Conservation (phyloP, 345 rosid genomes). For the Ceriops decandra region DNA sequence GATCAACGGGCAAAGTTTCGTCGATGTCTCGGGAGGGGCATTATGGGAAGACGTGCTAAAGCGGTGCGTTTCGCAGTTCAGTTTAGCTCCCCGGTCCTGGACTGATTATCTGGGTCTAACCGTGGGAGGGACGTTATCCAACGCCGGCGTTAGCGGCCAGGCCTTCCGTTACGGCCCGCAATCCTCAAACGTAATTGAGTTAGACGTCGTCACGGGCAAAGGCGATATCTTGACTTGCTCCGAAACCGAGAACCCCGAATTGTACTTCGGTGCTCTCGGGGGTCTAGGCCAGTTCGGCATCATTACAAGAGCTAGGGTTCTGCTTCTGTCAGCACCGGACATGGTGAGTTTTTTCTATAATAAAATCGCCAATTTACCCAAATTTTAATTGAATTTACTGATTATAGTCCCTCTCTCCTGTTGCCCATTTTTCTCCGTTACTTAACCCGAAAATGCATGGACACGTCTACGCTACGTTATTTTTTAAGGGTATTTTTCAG, state of each 20-base stretch:
- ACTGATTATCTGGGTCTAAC: slow-evolving; percentile 83
- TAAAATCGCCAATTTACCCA: no score
- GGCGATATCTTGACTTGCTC: slow-evolving; percentile 65
- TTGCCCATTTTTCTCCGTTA: no score
- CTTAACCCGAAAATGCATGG: slow-evolving; percentile 18
- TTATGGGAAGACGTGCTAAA: slow-evolving; percentile 82
- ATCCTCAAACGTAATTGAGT: slow-evolving; percentile 73
- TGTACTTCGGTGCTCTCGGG: slow-evolving; percentile 71
- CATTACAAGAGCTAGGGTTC: slow-evolving; percentile 73
- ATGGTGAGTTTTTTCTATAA: slow-evolving; percentile 38
- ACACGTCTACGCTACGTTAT: slow-evolving; percentile 26
- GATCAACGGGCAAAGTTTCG: slow-evolving; percentile 26
- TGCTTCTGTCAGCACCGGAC: slow-evolving; percentile 72
- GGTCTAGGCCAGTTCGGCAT: slow-evolving; percentile 95
- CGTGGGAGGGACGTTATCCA: slow-evolving; percentile 90
- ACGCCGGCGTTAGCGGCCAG: slow-evolving; percentile 96
- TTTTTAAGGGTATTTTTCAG: background rate
- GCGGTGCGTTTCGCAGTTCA: slow-evolving; percentile 50
- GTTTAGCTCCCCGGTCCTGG: slow-evolving; percentile 85
- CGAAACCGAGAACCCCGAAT: slow-evolving; percentile 45
- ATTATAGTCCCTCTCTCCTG: no score
- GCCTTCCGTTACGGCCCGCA: slow-evolving; percentile 91
- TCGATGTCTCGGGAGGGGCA: slow-evolving; percentile 85
- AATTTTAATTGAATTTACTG: no score
- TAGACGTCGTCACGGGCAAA: slow-evolving; percentile 84